Evolutionary conservation across 495 filamentous ascomycete species (phyloP), one percentile per base, ranked within the genome.

Genomic region (Aspergillus bridgeri): DNA sequence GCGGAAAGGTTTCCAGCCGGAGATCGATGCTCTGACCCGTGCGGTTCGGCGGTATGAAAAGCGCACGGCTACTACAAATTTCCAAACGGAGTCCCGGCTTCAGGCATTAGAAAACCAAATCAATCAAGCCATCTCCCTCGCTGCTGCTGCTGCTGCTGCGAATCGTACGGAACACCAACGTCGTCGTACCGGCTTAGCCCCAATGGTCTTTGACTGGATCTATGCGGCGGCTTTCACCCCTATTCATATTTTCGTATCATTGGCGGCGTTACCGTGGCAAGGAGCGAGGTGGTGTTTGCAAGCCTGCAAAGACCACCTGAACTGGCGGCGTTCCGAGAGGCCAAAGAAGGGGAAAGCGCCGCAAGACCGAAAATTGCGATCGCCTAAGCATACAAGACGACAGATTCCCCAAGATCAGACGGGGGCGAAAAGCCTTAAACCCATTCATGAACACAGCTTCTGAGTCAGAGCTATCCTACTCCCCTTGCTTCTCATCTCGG

Each of bases 41-140:
- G 94, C 94, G 0, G 87, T 98, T 25, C 82, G 94, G 15, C 85
- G 91, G n/a, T 96, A 96, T 61, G 94, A 98, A 75, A 97, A 96
- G 69, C 87, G 91, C 56, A 84, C 86, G 11, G 85, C 87, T 0
- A 70, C 92, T 2, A 81, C 88, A 19, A 74, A 85, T 0, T 79
- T 86, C 53, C 86, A 92, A 60, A 93, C 85, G 9, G 91, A 98
- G 48, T 79, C 81, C 18, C 83, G 89, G 18, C 80, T 98, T 38
- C 76, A 79, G 22, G 80, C 83, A 22, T 72, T 97, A 17, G 87
- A 96, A 56, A 65, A 72, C 0, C 81, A 88, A 43, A 68, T 95
- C 19, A 83, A 83, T 27, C 92, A 97, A 61, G 88, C 90, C 1
- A 78, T 96, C 46, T 79, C 89, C 1, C 75, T 97, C 15, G 88